Conservation (phyloP, 2,329 filamentous ascomycete genomes). For the Clonostachys solani region DNA sequence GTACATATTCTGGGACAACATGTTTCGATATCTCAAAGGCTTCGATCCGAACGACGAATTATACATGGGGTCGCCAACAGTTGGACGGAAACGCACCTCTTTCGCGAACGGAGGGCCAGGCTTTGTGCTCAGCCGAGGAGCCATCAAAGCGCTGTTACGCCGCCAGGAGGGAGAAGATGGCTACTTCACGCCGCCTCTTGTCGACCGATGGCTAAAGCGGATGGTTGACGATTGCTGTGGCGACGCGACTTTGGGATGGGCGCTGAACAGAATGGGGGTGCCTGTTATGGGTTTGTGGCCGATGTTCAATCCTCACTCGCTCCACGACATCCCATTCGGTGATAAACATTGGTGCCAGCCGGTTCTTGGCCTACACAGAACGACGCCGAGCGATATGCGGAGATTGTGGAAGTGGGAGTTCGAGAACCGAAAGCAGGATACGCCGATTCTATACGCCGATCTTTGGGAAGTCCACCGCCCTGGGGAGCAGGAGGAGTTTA, state of each 20-base stretch:
- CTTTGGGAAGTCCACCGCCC: slow-evolving; percentile 28
- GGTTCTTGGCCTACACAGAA: slow-evolving; percentile 43
- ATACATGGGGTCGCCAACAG: slow-evolving; percentile 45
- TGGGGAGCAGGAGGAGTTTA: slow-evolving; percentile 13
- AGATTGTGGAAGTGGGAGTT: slow-evolving; percentile 42
- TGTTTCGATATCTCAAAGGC: slow-evolving; percentile 41
- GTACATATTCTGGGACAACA: slow-evolving; percentile 33
- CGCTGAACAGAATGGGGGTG: slow-evolving; percentile 36
- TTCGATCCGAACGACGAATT: slow-evolving; percentile 36
- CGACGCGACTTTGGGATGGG: slow-evolving; percentile 45
- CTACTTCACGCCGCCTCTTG: slow-evolving; percentile 30
- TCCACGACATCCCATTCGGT: slow-evolving; percentile 42
- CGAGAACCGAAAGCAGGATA: slow-evolving; percentile 18
- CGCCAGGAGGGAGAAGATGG: slow-evolving; percentile 11
- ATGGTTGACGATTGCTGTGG: slow-evolving; percentile 45
- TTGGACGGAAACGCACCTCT: slow-evolving; percentile 33
- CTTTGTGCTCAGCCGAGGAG: slow-evolving; percentile 13
- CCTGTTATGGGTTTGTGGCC: slow-evolving; percentile 41
- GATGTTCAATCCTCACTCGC: slow-evolving; percentile 42
- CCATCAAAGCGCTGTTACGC: slow-evolving; percentile 14
- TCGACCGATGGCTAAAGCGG: slow-evolving; percentile 31
- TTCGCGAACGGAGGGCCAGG: slow-evolving; percentile 16
- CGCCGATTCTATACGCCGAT: slow-evolving; percentile 28
- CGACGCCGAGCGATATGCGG: slow-evolving; percentile 39
- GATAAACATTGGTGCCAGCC: slow-evolving; percentile 46